Evolutionary conservation across 257 asterid species (phyloP).

Genomic region (Echites panduratus): DNA sequence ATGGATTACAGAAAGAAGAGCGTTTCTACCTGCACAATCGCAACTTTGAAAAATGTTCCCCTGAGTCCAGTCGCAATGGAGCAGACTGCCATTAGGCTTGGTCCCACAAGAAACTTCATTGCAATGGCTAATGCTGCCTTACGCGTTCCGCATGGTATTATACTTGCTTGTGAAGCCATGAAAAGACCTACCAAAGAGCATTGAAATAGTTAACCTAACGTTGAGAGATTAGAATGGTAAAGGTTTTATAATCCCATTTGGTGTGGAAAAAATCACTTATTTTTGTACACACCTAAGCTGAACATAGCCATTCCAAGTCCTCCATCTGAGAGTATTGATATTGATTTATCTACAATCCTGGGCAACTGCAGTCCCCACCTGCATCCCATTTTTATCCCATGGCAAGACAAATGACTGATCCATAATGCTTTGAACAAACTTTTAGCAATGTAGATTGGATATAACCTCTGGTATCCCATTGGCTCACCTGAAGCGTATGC

Average conservation of each 20-base stretch:
- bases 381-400: conserved; percentile 28
- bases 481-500: conserved; percentile 70
- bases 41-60: conserved; percentile 63
- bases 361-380: conserved; percentile 66
- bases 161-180: conserved; percentile 78
- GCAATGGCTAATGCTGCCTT: conserved; percentile 60
- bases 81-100: conserved; percentile 64
- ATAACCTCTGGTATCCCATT: background rate
- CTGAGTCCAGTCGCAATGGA: conserved; percentile 55
- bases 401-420: conserved; percentile 14
- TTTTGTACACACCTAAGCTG: conserved; percentile 63
- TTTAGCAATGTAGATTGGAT: background rate
- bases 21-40: conserved; percentile 69
- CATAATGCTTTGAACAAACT: background rate
- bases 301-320: conserved; percentile 99
- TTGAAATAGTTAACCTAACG: background rate
- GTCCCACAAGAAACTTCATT: conserved; percentile 68
- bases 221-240: conserved; percentile 7
- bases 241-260: background rate
- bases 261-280: conserved; percentile 6
- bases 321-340: conserved; percentile 67
- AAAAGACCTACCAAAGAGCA: conserved; percentile 56
- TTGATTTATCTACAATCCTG: conserved; percentile 46
- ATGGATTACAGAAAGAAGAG: background rate
- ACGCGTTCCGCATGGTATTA: conserved; percentile 64